These are phyloP conservation scores for Saccharomyces eubayanus DNA, from an alignment of 805 yeast species.

Conservation along the genomic window DNA sequence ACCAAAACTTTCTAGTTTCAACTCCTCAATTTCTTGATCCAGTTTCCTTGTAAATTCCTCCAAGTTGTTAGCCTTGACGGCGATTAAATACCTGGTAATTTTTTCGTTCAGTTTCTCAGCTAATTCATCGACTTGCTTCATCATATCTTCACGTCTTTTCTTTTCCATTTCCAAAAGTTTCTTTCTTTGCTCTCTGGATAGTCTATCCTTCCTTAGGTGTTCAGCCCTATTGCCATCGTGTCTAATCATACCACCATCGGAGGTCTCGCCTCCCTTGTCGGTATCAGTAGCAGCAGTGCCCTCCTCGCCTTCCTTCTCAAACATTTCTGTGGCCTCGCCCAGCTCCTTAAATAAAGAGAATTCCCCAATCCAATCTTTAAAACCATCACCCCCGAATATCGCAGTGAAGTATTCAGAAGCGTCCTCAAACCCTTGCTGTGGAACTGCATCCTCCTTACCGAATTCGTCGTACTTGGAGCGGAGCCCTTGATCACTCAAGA, in stretches of 20 bases:
- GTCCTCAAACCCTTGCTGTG: slow-evolving; percentile 70
- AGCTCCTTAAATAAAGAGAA: slow-evolving; percentile 59
- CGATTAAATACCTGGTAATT: slow-evolving; percentile 38
- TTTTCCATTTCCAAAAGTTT: slow-evolving; percentile 43
- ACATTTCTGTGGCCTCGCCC: slow-evolving; percentile 46
- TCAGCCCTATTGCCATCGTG: slow-evolving; percentile 33
- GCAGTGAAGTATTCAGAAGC: slow-evolving; percentile 76
- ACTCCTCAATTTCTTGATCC: slow-evolving; percentile 58
- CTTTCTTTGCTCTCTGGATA: slow-evolving; percentile 39
- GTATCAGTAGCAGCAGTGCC: slow-evolving; percentile 11
- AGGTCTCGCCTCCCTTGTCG: slow-evolving; percentile 7
- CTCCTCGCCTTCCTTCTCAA: slow-evolving; percentile 27
- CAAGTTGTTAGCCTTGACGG: slow-evolving; percentile 41
- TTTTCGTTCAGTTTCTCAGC: slow-evolving; percentile 40
- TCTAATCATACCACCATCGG: slow-evolving; percentile 14
- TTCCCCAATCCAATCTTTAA: slow-evolving; percentile 73
- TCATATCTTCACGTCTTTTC: slow-evolving; percentile 45
- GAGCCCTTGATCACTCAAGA: slow-evolving; percentile 62
- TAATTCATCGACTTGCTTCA: slow-evolving; percentile 43
- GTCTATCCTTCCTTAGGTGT: slow-evolving; percentile 20
- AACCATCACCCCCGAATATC: slow-evolving; percentile 80
- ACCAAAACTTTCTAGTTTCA: slow-evolving; percentile 94
- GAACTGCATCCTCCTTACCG: slow-evolving; percentile 71
- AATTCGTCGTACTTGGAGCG: slow-evolving; percentile 72
- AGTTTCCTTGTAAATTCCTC: slow-evolving; percentile 44